Conservation (phyloP, 495 filamentous ascomycete genomes). For the Penicillium psychrofluorescens region DNA sequence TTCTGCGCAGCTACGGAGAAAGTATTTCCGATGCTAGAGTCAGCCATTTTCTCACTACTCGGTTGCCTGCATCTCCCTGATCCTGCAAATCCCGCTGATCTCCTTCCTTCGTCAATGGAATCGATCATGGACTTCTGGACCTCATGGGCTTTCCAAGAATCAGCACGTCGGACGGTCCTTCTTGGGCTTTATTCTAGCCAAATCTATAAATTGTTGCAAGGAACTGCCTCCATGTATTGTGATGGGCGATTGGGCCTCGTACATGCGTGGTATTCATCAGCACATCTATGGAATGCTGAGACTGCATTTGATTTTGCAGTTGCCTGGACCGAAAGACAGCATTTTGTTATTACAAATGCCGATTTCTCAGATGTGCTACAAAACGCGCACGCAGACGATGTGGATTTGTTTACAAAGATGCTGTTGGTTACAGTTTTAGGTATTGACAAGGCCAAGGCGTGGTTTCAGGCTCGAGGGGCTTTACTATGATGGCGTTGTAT, state of each 20-base stretch:
- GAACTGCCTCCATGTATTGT: slow-evolving; percentile 15
- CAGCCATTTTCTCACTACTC: slow-evolving; percentile 11
- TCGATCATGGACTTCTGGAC: slow-evolving; percentile 31
- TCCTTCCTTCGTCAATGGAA: slow-evolving; percentile 11
- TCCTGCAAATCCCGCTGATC: not conserved
- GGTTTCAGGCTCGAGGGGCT: slow-evolving; percentile 30
- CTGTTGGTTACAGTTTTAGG: slow-evolving; percentile 35
- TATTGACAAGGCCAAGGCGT: slow-evolving; percentile 34
- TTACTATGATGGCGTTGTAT: slow-evolving; percentile 8
- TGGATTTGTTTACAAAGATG: slow-evolving; percentile 43
- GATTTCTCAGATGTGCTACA: slow-evolving; percentile 25
- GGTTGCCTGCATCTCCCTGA: slow-evolving; percentile 13
- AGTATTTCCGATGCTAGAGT: slow-evolving; percentile 33
- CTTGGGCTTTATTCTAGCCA: slow-evolving; percentile 31
- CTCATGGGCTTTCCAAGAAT: slow-evolving; percentile 40
- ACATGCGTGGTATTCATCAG: slow-evolving; percentile 37
- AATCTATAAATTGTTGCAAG: slow-evolving; percentile 28
- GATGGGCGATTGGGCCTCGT: slow-evolving; percentile 25
- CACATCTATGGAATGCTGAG: slow-evolving; percentile 39
- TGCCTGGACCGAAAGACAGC: slow-evolving; percentile 39
- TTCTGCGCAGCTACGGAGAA: slow-evolving; percentile 38
- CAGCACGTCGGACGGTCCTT: slow-evolving; percentile 38
- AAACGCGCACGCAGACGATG: slow-evolving; percentile 31
- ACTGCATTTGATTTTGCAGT: slow-evolving; percentile 38
- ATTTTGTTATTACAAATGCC: slow-evolving; percentile 34